Base-by-base conservation (phyloP, 495 filamentous ascomycete genomes). In the Apiosordaria backusii region DNA sequence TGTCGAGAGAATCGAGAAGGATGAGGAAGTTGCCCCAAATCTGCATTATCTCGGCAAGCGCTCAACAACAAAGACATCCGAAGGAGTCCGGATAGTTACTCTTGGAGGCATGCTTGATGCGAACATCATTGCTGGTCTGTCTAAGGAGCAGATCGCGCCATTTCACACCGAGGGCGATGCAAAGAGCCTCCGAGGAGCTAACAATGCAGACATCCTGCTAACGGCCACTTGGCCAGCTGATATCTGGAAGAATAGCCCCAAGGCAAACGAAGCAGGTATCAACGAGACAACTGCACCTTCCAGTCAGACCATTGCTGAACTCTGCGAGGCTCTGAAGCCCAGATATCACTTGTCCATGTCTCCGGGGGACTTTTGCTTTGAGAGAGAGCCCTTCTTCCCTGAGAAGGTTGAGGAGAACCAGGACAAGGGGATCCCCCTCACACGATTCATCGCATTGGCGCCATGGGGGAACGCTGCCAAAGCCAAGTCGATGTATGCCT, bases 351-450 rank as follows among this genome's bases (percentile, higher is more conserved):
- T 99, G 75, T 86, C 90, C 16, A 77, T 84, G 15, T 89, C 92
- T 0, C 81, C 85, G 7, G 73, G 55, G 50, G 69, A 80, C 9
- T 82, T 87, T 70, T 94, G 90, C 79, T 97, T 87, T 70, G 94
- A 97, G 78, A 87, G 95, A 21, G 95, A 97, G 74, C 93, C 95
- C 0, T 98, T 97, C 83, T 90, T 92, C 75, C 89, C 96, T 71
- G 72, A 73, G 27, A 52, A 70, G 0, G 65, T 68, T 16, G 71
- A 68, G 18, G 72, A 70, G 2, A 68, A 74, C 1, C 71, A 71
- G 15, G 75, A 78, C n/a, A 67, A 68, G 16, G 74, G 81, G 64
- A 82, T 87, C 4, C 78, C 80, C 7, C 77, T 96, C 4, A 97
- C 93, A 3, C 88, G 94, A 22, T 98, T 99, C 76, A 87, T 97